These are phyloP conservation scores for Grammothele lineata DNA, from an alignment of 768 basidiomycete species.

Conservation along the genomic window DNA sequence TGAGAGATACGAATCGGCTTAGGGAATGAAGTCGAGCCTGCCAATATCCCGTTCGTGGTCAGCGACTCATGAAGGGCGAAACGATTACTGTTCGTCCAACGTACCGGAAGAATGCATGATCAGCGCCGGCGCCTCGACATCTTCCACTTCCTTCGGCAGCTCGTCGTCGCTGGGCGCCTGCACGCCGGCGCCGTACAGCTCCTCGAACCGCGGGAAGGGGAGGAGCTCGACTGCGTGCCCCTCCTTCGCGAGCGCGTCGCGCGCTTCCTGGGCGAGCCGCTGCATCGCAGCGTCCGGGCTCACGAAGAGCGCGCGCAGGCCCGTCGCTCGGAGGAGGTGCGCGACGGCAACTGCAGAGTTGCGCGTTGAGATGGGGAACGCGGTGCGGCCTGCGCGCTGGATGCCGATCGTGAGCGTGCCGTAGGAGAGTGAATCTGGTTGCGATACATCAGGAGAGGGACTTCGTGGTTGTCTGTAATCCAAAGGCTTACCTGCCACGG, in stretches of 20 bases:
- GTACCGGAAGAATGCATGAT: conserved; percentile 6
- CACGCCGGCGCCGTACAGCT: conserved; percentile 7
- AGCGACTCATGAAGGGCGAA: not conserved
- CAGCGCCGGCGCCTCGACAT: not conserved
- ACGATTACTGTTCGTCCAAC: not conserved
- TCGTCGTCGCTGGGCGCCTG: not conserved
- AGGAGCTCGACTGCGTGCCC: not conserved
- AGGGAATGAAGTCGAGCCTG: conserved; percentile 27
- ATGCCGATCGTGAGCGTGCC: conserved; percentile 13
- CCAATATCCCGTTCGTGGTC: not conserved
- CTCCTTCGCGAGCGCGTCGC: not conserved
- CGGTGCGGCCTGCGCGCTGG: conserved; percentile 17
- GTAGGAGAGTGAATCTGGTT: conserved; percentile 23
- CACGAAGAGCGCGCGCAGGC: conserved; percentile 2
- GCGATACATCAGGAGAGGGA: not conserved
- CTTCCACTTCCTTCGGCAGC: not conserved
- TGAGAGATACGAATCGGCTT: conserved; percentile 22
- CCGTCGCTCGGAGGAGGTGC: conserved; percentile 25
- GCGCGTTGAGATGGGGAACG: conserved; percentile 22
- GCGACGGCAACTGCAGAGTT: conserved; percentile 25
- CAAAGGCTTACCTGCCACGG: no score
- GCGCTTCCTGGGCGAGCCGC: not conserved
- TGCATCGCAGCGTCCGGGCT: conserved; percentile 3
- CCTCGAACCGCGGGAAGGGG: conserved; percentile 16
- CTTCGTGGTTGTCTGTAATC: not conserved